Percentiles rank a stretch among this genome's conserved stretches.
These are phyloP conservation scores for Colletotrichum melonis DNA, from an alignment of 2,329 filamentous ascomycete genomes.

Conservation along the genomic window DNA sequence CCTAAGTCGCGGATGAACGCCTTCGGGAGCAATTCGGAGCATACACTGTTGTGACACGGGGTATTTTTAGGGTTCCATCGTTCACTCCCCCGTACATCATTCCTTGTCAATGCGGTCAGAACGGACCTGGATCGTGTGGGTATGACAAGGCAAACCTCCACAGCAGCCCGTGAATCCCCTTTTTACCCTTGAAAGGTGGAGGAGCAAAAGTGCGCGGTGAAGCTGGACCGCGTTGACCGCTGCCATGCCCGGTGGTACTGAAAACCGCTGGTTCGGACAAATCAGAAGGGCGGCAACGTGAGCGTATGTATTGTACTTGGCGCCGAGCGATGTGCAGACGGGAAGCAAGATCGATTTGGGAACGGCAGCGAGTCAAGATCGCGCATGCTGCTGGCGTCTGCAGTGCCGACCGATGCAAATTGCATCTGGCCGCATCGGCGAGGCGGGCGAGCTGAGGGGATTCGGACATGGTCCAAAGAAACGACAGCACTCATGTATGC, in stretches of 20 bases:
- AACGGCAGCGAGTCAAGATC: slow-evolving; percentile 20
- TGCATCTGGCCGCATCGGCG: slow-evolving; percentile 20
- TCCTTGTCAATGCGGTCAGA: slow-evolving; percentile 9
- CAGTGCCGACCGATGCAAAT: slow-evolving; percentile 7
- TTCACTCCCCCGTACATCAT: slow-evolving; percentile 1
- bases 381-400: slow-evolving; percentile 30
- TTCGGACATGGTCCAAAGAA: slow-evolving; percentile 29
- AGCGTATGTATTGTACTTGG: not conserved
- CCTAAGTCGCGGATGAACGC: not conserved
- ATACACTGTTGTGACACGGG: slow-evolving; percentile 9
- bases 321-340: slow-evolving; percentile 21
- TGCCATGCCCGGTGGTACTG: not conserved
- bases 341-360: slow-evolving; percentile 32
- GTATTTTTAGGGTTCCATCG: slow-evolving; percentile 34
- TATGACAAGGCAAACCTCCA: slow-evolving; percentile 28
- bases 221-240: not conserved
- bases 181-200: slow-evolving; percentile 16
- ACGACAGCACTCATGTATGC: slow-evolving; percentile 9
- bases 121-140: slow-evolving; percentile 22
- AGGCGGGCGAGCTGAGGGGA: slow-evolving; percentile 22
- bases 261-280: not conserved
- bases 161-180: slow-evolving; percentile 6
- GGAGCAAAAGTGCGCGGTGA: not conserved
- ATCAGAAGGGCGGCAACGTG: not conserved
- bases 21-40: slow-evolving; percentile 27